Base-by-base conservation (phyloP, 441 rosid genomes). In the Metrosideros polymorpha region DNA sequence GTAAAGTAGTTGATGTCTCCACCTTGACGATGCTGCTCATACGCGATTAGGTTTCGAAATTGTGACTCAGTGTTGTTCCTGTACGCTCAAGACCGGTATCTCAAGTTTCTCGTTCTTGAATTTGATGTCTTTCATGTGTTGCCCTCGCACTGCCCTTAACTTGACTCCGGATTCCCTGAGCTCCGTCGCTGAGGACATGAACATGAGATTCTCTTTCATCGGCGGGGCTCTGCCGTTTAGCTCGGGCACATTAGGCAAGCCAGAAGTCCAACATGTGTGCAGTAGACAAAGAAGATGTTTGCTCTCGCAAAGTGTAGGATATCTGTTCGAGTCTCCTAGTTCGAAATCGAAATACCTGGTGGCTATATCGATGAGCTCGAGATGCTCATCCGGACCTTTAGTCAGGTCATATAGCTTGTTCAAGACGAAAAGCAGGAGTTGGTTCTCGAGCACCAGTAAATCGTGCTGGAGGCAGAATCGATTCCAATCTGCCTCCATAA, bases 121-220 rank as follows among this genome's bases (percentile, higher is more conserved):
- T 19, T 57, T 85, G 9, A 89, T 82, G 30, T 88, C 83, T 6
- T 79, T 55, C 14, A 88, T 13, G 13, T 59, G 32, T 0, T 6
- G 0, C 5, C 2, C 27, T 76, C 1, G 24, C 29, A 0, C 1
- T 47, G 30, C 42, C 52, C 83, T 50, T 47, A 90, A 85, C 59
- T 25, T 75, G 54, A 88, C 85, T 32, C 91, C 91, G 1, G 84
- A 83, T 52, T 87, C 85, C 6, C 14, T 7, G 24, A 87, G 87
- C 84, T 88, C 89, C 0, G 18, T 83, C 2, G 85, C 89, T 2
- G 85, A 85, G n/a, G 43, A 54, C 2, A 54, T 9, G 1, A 2
- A 50, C 52, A 7, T 9, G 49, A 45, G 10, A 6, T 10, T 45
- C 49, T 45, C 12, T 45, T 50, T 86, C 25, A 39, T 10, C 29